Evolutionary conservation across 495 filamentous ascomycete genomes (phyloP).

Genomic region (Hypoxylon rickii): DNA sequence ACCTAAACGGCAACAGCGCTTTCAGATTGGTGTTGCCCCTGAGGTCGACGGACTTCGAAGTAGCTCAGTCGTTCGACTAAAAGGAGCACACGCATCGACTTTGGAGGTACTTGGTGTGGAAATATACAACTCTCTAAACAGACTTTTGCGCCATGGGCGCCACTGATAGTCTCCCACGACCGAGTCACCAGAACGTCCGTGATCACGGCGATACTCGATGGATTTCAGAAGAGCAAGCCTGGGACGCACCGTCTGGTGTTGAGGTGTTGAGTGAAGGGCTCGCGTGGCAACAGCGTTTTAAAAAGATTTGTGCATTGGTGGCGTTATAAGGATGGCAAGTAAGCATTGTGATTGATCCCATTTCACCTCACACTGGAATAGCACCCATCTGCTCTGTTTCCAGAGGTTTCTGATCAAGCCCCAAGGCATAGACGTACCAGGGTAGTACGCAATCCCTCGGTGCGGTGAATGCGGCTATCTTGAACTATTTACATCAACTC

Average conservation of each 20-base stretch:
- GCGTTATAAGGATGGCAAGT: slow-evolving; percentile 27
- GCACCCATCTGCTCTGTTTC: slow-evolving; percentile 1
- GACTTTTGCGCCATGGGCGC: no score
- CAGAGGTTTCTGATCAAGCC: slow-evolving; percentile 10
- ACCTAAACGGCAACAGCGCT: slow-evolving; percentile 94
- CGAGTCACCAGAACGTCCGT: no score
- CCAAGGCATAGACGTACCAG: slow-evolving; percentile 2
- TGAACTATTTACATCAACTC: no score
- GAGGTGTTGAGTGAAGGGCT: neutral
- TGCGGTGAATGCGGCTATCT: no score
- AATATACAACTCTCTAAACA: no score
- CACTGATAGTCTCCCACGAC: no score
- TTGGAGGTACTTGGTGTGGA: neutral
- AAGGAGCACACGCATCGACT: slow-evolving; percentile 16
- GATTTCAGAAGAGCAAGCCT: no score
- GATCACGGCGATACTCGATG: no score
- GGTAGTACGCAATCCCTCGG: no score
- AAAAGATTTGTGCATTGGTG: slow-evolving; percentile 19
- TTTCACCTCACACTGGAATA: slow-evolving; percentile 13
- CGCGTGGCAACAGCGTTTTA: slow-evolving; percentile 2
- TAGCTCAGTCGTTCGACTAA: slow-evolving; percentile 25
- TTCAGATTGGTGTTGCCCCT: slow-evolving; percentile 86
- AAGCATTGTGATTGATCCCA: slow-evolving; percentile 16
- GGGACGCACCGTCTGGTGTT: neutral
- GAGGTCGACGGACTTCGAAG: slow-evolving; percentile 54